phyloP scores from a whole-genome alignment of 306 rosid species.

The Malus asiatica region DNA sequence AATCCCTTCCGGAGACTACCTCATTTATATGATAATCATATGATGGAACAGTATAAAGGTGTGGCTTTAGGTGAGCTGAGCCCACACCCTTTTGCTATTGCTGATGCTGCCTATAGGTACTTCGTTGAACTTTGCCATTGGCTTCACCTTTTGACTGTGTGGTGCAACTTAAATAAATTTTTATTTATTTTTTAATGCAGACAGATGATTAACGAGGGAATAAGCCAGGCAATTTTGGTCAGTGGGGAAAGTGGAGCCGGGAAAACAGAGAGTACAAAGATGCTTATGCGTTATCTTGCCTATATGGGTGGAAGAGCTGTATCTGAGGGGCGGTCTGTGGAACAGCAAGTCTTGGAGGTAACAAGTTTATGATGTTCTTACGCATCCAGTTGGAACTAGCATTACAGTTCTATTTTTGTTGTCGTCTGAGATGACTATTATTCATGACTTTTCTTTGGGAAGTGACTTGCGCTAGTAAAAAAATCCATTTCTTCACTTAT shows the following conservation, averaged over 20 bases:
- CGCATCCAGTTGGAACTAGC: background rate
- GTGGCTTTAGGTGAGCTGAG: slow-evolving; percentile 73
- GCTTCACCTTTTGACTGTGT: background rate
- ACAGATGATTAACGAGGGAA: slow-evolving; percentile 69
- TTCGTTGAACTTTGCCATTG: slow-evolving; percentile 13
- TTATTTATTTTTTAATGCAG: slow-evolving; percentile 25
- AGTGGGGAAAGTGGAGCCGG: slow-evolving; percentile 99
- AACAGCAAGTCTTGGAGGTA: slow-evolving; percentile 96
- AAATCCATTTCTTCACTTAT: slow-evolving; percentile 2
- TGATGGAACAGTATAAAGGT: slow-evolving; percentile 77
- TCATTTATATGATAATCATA: slow-evolving; percentile 54
- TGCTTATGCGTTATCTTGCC: slow-evolving; percentile 98
- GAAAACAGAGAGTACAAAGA: slow-evolving; percentile 92
- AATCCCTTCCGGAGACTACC: slow-evolving; percentile 91
- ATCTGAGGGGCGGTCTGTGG: slow-evolving; percentile 75
- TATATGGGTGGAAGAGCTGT: slow-evolving; percentile 80
- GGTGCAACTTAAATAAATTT: background rate
- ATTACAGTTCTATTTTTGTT: background rate
- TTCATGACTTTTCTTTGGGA: slow-evolving; percentile 7
- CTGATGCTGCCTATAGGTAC: slow-evolving; percentile 93
- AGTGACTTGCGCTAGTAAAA: background rate
- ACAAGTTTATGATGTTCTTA: background rate
- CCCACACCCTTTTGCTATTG: slow-evolving; percentile 98
- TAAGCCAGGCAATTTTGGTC: slow-evolving; percentile 87
- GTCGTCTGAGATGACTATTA: slow-evolving; percentile 2